Percentiles rank a stretch among this genome's conserved stretches.
Evolutionary conservation across 2,329 filamentous ascomycete species (phyloP).

Genomic region (Colletotrichum trifolii): DNA sequence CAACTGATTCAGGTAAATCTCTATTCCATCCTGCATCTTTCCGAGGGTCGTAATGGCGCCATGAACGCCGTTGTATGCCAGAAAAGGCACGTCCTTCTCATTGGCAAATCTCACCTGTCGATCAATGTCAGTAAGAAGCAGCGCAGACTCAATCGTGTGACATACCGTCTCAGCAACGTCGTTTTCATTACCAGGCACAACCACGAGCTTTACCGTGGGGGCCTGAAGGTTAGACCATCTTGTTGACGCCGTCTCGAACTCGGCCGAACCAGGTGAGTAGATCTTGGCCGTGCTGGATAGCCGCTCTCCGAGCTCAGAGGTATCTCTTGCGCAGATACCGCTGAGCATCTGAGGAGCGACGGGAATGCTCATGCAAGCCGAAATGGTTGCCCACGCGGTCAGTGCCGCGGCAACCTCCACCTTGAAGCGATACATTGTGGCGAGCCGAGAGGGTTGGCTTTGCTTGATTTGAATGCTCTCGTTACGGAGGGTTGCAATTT

Average conservation of each 20-base stretch:
- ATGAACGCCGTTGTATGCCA: slow-evolving; percentile 64
- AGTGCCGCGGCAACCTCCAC: slow-evolving; percentile 43
- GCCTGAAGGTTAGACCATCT: slow-evolving; percentile 58
- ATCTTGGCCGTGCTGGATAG: slow-evolving; percentile 54
- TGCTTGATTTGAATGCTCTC: not conserved
- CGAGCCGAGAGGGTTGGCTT: not conserved
- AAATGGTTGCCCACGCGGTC: slow-evolving; percentile 41
- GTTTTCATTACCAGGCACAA: slow-evolving; percentile 57
- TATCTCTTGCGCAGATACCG: slow-evolving; percentile 37
- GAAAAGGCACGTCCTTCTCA: slow-evolving; percentile 57
- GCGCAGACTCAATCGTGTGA: not conserved
- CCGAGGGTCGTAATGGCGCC: slow-evolving; percentile 61
- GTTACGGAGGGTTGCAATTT: slow-evolving; percentile 2
- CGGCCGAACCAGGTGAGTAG: slow-evolving; percentile 53
- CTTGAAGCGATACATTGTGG: slow-evolving; percentile 25
- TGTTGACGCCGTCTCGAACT: slow-evolving; percentile 50
- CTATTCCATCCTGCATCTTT: slow-evolving; percentile 60
- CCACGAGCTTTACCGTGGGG: slow-evolving; percentile 57
- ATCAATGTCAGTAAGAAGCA: not conserved
- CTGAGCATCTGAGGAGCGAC: slow-evolving; percentile 25
- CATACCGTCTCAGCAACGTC: slow-evolving; percentile 61
- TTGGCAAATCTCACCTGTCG: slow-evolving; percentile 56
- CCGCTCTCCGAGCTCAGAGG: slow-evolving; percentile 41
- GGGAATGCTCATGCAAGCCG: slow-evolving; percentile 38
- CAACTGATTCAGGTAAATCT: slow-evolving; percentile 59